Evolutionary conservation across 345 rosid species (phyloP), one percentile per base, ranked within the genome.

Genomic region (Bruguiera sexangula): DNA sequence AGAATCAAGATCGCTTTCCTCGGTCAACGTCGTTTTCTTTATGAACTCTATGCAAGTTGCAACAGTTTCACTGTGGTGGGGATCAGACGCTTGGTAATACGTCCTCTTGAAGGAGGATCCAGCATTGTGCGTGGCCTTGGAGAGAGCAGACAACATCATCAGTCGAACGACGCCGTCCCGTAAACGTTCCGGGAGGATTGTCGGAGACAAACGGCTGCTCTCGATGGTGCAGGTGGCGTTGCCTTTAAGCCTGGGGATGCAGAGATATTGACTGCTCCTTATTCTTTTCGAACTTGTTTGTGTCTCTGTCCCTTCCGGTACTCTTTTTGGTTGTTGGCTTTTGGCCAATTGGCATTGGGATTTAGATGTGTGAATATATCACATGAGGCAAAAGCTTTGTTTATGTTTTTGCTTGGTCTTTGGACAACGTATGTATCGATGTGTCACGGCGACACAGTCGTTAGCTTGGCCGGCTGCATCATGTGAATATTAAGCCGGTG

Each of bases 1-100:
- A 4, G 73, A 34, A 59, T 60, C 56, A 13, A 61, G 73, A 5
- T 21, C 36, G 30, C 26, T 57, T 20, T 76, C 77, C 51, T 39
- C 78, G 3, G 39, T 22, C 24, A 56, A 29, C 2, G 87, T 73
- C 65, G 87, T 85, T 65, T 82, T 88, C 84, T 82, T 84, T 69
- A 89, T 92, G 78, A 89, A 89, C 77, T 92, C 88, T 21, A 92
- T 92, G 76, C 96, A 89, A 57, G 89, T 92, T 0, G 96, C 90
- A 18, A 92, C 85, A 3, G 94, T 96, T 69, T 89, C 91, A 37
- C 78, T 85, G 43, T 84, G 88, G 69, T 83, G 84, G 26, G 75
- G 75, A 32, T 89, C 91, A 15, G 70, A 8, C 43, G 43, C 57
- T 9, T 56, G n/a, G 60, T 54, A 39, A 11, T 31, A 60, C 13